Percentiles rank a stretch among this genome's conserved stretches.
Conservation (phyloP, 1,284 basidiomycete species). For the Apiotrichum porosum region DNA sequence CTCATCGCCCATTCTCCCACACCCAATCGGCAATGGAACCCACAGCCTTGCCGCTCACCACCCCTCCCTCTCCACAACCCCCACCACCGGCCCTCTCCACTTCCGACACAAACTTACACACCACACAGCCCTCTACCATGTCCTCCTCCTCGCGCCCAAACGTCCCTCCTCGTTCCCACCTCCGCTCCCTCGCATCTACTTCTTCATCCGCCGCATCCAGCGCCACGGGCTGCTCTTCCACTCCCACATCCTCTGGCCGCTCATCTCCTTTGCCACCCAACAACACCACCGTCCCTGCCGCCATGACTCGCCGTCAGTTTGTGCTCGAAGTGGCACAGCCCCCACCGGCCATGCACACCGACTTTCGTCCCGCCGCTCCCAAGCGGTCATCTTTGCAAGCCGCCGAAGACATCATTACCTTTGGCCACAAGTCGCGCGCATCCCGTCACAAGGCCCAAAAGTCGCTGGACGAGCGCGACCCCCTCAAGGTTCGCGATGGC, state of each 20-base stretch:
- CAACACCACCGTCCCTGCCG: background rate
- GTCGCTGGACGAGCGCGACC: slow-evolving; percentile 9
- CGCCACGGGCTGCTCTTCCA: background rate
- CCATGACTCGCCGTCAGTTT: background rate
- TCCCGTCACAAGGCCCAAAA: background rate
- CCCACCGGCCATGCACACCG: background rate
- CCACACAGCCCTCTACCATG: background rate
- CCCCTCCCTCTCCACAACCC: too few relatives aligned
- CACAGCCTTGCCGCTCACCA: too few relatives aligned
- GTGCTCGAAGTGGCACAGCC: slow-evolving; percentile 14
- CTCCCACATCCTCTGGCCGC: background rate
- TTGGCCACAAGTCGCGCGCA: background rate
- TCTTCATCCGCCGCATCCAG: background rate
- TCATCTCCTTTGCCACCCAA: background rate
- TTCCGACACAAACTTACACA: background rate
- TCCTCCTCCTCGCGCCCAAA: slow-evolving; percentile 4
- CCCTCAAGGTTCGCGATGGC: slow-evolving; percentile 17
- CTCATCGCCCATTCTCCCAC: too few relatives aligned
- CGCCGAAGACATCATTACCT: background rate
- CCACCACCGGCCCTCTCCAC: background rate
- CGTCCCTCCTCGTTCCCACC: slow-evolving; percentile 12
- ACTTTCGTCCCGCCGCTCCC: background rate
- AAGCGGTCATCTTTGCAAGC: background rate
- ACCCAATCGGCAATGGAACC: too few relatives aligned
- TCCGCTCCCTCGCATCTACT: slow-evolving; percentile 1